Percentiles rank a stretch among this genome's conserved stretches.
phyloP scores from a whole-genome alignment of 2,329 filamentous ascomycete genomes.

The Elsinoe fawcettii region DNA sequence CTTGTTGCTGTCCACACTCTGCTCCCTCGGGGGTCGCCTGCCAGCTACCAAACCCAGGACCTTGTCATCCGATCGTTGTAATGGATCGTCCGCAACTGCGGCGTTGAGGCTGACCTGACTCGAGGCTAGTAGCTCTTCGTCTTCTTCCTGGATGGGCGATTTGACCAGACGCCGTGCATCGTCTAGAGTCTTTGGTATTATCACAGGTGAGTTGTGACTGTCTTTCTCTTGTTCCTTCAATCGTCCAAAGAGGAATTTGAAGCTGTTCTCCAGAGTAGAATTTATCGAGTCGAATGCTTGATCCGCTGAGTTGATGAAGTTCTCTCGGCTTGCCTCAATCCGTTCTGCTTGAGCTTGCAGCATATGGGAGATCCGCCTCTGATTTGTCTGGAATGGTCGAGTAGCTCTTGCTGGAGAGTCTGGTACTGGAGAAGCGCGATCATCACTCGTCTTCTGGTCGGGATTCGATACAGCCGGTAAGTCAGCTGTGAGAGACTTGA shows the following conservation, averaged over 20 bases:
- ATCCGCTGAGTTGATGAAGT: slow-evolving; percentile 71
- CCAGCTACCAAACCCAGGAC: slow-evolving; percentile 53
- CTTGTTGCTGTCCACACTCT: slow-evolving; percentile 64
- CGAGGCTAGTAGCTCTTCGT: slow-evolving; percentile 34
- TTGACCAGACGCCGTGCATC: slow-evolving; percentile 85
- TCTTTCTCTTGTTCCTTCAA: slow-evolving; percentile 59
- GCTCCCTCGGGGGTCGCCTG: slow-evolving; percentile 56
- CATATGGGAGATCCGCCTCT: slow-evolving; percentile 72
- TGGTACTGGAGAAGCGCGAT: not conserved
- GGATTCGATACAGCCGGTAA: slow-evolving; percentile 13
- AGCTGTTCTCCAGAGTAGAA: slow-evolving; percentile 81
- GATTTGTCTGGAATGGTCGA: slow-evolving; percentile 33
- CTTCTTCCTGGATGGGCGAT: slow-evolving; percentile 56
- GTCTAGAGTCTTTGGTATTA: slow-evolving; percentile 80
- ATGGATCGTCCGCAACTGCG: slow-evolving; percentile 23
- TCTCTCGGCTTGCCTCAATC: slow-evolving; percentile 66
- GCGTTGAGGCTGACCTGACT: not conserved
- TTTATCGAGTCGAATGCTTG: slow-evolving; percentile 89
- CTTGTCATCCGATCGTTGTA: slow-evolving; percentile 47
- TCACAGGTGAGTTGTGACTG: slow-evolving; percentile 32
- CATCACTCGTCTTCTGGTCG: slow-evolving; percentile 5
- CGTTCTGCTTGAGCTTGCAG: slow-evolving; percentile 78
- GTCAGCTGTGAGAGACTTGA: slow-evolving; percentile 11
- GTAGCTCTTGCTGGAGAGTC: slow-evolving; percentile 21
- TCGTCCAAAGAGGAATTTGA: slow-evolving; percentile 86